Base-by-base conservation (phyloP, 495 filamentous ascomycete species). In the Friedmanniomyces simplex region DNA sequence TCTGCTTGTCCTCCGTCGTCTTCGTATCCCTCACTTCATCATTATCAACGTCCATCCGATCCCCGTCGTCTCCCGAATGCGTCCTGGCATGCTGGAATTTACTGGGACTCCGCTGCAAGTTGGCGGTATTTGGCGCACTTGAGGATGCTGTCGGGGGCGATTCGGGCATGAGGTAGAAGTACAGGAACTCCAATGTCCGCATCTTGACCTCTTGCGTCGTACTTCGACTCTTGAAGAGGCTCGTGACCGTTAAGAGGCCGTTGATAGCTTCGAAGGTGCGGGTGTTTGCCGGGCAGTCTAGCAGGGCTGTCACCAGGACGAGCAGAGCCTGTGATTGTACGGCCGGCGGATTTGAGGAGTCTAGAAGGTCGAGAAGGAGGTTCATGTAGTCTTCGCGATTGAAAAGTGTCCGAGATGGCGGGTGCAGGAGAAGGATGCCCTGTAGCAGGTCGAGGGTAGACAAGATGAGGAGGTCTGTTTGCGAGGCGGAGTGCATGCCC, bases 121-220 rank as follows among this genome's bases (percentile, higher is more conserved):
- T 72, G 0, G 50, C 63, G 0, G 69, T 68, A 55, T 62, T 67
- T 24, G 67, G 65, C 24, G 65, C 39, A 48, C 57, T 53, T 11
- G 66, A 65, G 5, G 75, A 66, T 5, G 70, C 72, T 2, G 76
- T 73, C 21, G 71, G 62, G 0, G 86, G 82, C 0, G 79, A 82
- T 71, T 97, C 93, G 28, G 91, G 89, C 84, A 96, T 96, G 49
- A 98, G 82, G 70, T 97, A 98, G 72, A 96, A 96, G 72, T 97
- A 95, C 5, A 98, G 73, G 69, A 98, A 96, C 67, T 98, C 93
- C 57, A 96, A 83, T 11, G 95, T 79, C 64, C 91, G 89, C 62
- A 95, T 80, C 70, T 94, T 96, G 55, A 98, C 91, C 59, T 91
- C 88, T 54, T 88, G 79, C 14, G 81, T 80, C 4, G 90, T 96